Base-by-base conservation (phyloP, 2,329 filamentous ascomycete species). In the Fusarium sp. region DNA sequence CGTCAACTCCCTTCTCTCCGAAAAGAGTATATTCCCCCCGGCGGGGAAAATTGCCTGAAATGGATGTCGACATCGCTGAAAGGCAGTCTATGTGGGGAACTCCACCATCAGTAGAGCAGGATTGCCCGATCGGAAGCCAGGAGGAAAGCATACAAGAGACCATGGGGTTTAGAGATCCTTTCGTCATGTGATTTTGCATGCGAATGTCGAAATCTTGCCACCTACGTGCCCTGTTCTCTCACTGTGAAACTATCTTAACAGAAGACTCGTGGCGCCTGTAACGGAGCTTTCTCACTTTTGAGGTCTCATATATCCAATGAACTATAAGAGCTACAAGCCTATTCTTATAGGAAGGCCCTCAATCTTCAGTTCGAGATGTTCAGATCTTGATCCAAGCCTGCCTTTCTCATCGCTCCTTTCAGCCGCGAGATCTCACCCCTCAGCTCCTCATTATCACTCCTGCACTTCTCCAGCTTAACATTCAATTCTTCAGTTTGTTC, bases 401-500 rank as follows among this genome's bases (percentile, higher is more conserved):
- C 38, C 18, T 41, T 45, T 15, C 13, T 36, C 15, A 61, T 35
- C 1, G 18, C 47, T 12, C n/a, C 63, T 7, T 41, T 68, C 17
- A 62, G 10, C 1, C 46, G 7, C 15, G 29, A 27, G 15, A 68
- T 42, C 10, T 68, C 56, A 17, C 12, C 36, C 14, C 13, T 68
- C 18, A 68, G 7, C 1, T 11, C n/a, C 3, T 68, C 38, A 10
- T 68, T 68, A 1, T 46, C 49, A 2, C 18, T 41, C 14, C 29
- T 17, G 13, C 8, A 18, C 1, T 68, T 22, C 10, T 68, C 49
- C 0, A 68, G 3, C 5, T 35, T 36, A 0, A 25, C 29, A 3
- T 17, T 56, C 12, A 68, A 18, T 11, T 68, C 49, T 8, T 68
- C 63, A 0, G 64, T 68, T 27, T 63, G 38, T 4, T 68, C 65